These are phyloP conservation scores for Teratosphaeria gauchensis DNA, from an alignment of 2,329 filamentous ascomycete genomes.

Conservation along the genomic window DNA sequence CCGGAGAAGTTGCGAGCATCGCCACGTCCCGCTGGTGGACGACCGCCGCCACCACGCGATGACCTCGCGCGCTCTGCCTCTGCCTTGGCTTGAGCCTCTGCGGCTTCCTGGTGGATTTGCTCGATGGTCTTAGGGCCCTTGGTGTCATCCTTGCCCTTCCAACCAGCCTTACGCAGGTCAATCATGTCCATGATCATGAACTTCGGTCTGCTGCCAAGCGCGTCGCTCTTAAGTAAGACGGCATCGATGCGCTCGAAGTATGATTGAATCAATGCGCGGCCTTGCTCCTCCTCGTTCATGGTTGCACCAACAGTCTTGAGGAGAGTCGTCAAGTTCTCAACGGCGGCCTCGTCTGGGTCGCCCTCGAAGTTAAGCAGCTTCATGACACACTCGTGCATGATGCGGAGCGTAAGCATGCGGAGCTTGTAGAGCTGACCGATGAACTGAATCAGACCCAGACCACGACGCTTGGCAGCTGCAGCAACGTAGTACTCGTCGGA, in stretches of 20 bases:
- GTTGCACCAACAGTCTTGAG: constrained; percentile 84
- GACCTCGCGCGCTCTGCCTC: constrained; percentile 51
- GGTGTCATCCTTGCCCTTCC: constrained; percentile 86
- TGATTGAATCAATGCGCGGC: constrained; percentile 74
- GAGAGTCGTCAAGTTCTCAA: constrained; percentile 90
- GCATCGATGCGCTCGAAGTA: constrained; percentile 85
- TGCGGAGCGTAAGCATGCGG: constrained; percentile 94
- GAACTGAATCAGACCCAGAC: constrained; percentile 96
- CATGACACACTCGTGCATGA: constrained; percentile 98
- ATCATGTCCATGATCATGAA: constrained; percentile 97
- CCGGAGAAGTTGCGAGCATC: constrained; percentile 78
- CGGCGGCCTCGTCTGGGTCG: constrained; percentile 85
- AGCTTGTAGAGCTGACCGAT: constrained; percentile 99
- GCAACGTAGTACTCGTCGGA: constrained; percentile 95
- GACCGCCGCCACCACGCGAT: constrained; percentile 58
- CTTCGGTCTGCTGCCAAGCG: constrained; percentile 71
- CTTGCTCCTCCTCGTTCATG: constrained; percentile 70
- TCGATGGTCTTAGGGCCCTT: constrained; percentile 97
- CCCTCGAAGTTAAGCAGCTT: constrained; percentile 94
- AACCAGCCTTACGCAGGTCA: constrained; percentile 67
- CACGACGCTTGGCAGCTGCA: constrained; percentile 88
- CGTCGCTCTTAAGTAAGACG: constrained; percentile 67
- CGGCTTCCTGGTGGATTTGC: constrained; percentile 77
- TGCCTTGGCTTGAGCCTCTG: constrained; percentile 69
- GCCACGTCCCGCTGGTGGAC: constrained; percentile 66